Base-by-base conservation (phyloP, 2,329 filamentous ascomycete genomes). In the Ophiostoma populinum region DNA sequence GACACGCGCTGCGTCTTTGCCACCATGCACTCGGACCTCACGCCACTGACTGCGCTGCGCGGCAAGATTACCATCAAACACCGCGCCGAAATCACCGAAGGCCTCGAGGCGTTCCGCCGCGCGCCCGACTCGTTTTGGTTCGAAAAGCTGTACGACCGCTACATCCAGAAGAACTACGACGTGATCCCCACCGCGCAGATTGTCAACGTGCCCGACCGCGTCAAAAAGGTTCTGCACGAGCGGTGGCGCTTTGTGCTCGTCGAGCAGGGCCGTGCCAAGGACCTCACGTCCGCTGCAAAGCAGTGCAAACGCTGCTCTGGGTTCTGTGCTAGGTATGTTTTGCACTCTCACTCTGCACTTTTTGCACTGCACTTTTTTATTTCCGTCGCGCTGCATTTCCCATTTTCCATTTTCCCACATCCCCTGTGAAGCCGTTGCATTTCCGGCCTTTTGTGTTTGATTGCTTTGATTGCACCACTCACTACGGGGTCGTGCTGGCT, bases 21-120 rank as follows among this genome's bases (percentile, higher is more conserved):
- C 42, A 93, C 90, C 20, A 98, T 98, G 90, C 90, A 98, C 57
- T 95, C 90, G 18, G 90, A 98, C 61, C 79, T 85, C 42, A 92
- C 83, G 53, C 90, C 90, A 39, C 65, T 98, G 48, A 85, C 85
- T 34, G 83, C 90, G 30, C 64, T 98, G 46, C 82, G 90, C 49
- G 90, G 90, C 46, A 93, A 92, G 60, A 95, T 87, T 56, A 73
- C 77, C 44, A 90, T 98, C 54, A 68, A 71, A 54, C 90, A 98
- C 61, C 75, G 81, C 47, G 80, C 75, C 43, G 85, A 95, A 53
- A 87, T 95, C 13, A 28, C 25, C 41, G 59, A 70, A 24, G 76
- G 80, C 50, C 59, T 94, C 45, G 81, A 92, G 38, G 71, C 76
- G 35, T 93, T 86, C 53, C 80, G 86, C 52, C 87, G 80, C 54